Conservation (phyloP, 805 yeast genomes). For the Nakazawaea laoshanensis region DNA sequence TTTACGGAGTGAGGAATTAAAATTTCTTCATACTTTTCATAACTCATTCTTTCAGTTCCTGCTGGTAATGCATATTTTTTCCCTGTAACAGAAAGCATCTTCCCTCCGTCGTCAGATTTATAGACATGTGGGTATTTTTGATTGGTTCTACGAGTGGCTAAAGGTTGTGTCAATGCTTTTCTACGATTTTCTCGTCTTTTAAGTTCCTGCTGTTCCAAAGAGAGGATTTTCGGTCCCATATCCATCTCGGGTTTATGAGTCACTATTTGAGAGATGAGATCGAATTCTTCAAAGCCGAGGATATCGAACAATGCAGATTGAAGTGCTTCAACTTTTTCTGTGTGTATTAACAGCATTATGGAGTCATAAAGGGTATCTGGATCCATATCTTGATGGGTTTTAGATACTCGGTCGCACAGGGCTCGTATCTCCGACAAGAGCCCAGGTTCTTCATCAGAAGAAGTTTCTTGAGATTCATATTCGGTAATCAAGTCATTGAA, state of each 20-base stretch:
- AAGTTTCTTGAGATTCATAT: slow-evolving; percentile 1
- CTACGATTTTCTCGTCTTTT: slow-evolving; percentile 43
- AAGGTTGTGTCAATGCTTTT: slow-evolving; percentile 36
- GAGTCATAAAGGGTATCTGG: slow-evolving; percentile 17
- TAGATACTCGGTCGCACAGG: slow-evolving; percentile 25
- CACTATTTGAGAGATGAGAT: slow-evolving; percentile 58
- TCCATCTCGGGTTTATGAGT: slow-evolving; percentile 29
- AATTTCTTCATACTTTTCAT: slow-evolving; percentile 69
- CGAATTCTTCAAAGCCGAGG: slow-evolving; percentile 81
- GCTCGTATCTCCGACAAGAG: slow-evolving; percentile 13
- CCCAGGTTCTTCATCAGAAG: slow-evolving; percentile 8
- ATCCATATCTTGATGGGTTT: slow-evolving; percentile 9
- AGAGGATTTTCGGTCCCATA: slow-evolving; percentile 24
- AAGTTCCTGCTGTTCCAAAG: slow-evolving; percentile 46
- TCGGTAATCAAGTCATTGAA: slow-evolving; percentile 12
- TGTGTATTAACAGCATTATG: slow-evolving; percentile 23
- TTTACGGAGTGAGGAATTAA: slow-evolving; percentile 66
- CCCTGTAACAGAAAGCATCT: slow-evolving; percentile 71
- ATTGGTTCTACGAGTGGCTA: slow-evolving; percentile 35
- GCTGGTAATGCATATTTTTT: slow-evolving; percentile 70
- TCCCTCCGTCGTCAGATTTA: slow-evolving; percentile 58
- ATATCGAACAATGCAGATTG: slow-evolving; percentile 73
- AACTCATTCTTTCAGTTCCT: slow-evolving; percentile 65
- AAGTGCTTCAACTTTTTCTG: slow-evolving; percentile 45
- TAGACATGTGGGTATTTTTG: slow-evolving; percentile 82